phyloP scores from a whole-genome alignment of 1,139 yeast species.

The Geotrichum citri-aurantii region DNA sequence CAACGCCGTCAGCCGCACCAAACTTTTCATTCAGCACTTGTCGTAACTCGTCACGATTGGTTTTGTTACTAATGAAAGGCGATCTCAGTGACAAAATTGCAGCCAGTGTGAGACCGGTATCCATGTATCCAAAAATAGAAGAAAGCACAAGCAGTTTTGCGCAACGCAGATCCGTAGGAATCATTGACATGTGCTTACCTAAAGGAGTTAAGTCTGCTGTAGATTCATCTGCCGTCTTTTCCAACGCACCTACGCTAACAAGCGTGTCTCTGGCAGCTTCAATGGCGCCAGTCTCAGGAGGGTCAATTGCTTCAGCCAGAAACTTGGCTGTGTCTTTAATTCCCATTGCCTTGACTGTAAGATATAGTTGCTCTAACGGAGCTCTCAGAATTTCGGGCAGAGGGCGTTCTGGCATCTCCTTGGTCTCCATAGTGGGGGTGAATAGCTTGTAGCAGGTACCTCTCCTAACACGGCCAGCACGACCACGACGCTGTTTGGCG shows the following conservation, averaged over 20 bases:
- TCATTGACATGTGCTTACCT: slow-evolving; percentile 72
- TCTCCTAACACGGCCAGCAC: slow-evolving; percentile 91
- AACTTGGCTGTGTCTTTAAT: slow-evolving; percentile 63
- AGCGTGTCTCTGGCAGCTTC: slow-evolving; percentile 57
- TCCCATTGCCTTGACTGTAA: slow-evolving; percentile 87
- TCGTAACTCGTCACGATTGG: slow-evolving; percentile 60
- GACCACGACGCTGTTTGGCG: slow-evolving; percentile 88
- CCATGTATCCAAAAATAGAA: slow-evolving; percentile 79
- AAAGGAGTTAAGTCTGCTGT: slow-evolving; percentile 58
- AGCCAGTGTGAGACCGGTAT: slow-evolving; percentile 66
- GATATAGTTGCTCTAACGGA: slow-evolving; percentile 72
- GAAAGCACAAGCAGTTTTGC: slow-evolving; percentile 79
- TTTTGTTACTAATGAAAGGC: slow-evolving; percentile 62
- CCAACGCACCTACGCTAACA: slow-evolving; percentile 67
- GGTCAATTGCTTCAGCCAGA: slow-evolving; percentile 70
- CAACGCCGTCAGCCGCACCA: slow-evolving; percentile 39
- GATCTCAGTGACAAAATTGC: slow-evolving; percentile 67
- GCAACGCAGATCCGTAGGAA: slow-evolving; percentile 81
- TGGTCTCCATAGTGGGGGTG: slow-evolving; percentile 53
- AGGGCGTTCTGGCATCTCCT: slow-evolving; percentile 62
- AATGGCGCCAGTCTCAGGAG: slow-evolving; percentile 61
- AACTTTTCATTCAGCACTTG: slow-evolving; percentile 40
- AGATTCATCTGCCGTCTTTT: slow-evolving; percentile 23
- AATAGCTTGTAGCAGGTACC: slow-evolving; percentile 82
- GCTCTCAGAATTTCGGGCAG: slow-evolving; percentile 85